These are phyloP conservation scores for Mucor sp. DNA, from an alignment of 371 early-diverging fungal species.

Conservation along the genomic window DNA sequence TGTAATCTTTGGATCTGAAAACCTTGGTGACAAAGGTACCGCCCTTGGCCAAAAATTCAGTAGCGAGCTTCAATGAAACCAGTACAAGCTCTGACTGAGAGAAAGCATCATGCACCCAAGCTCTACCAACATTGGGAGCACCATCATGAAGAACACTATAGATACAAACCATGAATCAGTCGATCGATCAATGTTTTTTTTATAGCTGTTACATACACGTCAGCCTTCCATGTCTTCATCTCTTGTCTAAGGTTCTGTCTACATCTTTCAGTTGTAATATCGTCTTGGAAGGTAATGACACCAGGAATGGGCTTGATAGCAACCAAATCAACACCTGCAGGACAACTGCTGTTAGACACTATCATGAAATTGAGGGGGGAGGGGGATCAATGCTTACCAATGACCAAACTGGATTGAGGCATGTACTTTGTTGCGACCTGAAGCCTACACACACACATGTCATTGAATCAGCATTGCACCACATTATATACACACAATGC, in stretches of 20 bases:
- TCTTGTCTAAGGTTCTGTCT: slow-evolving; percentile 81
- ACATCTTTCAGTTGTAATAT: slow-evolving; percentile 98
- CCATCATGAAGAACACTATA: slow-evolving; percentile 98
- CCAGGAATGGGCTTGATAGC: slow-evolving; percentile 98
- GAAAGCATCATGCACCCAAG: slow-evolving; percentile 99
- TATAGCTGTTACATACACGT: slow-evolving; percentile 76
- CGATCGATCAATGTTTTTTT: neutral
- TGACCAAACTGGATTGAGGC: slow-evolving; percentile 90
- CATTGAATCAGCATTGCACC: neutral
- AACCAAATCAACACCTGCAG: slow-evolving; percentile 93
- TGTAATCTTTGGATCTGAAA: slow-evolving; percentile 99
- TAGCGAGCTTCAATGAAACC: slow-evolving; percentile 94
- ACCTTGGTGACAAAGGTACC: slow-evolving; percentile 99
- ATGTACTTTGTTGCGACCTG: slow-evolving; percentile 98
- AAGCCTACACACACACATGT: slow-evolving; percentile 49
- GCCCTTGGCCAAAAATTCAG: slow-evolving; percentile 92
- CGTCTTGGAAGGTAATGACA: slow-evolving; percentile 95
- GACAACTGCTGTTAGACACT: neutral
- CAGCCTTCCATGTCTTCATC: slow-evolving; percentile 98
- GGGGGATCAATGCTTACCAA: slow-evolving; percentile 59
- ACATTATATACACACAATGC: neutral
- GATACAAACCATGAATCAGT: neutral
- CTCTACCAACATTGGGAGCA: slow-evolving; percentile 99
- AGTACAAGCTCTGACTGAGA: slow-evolving; percentile 97
- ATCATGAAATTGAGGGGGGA: neutral